A percentile compares a stretch with the other conserved stretches of the same genome.
Evolutionary conservation across 371 early-diverging fungal species (phyloP).

Genomic region (Nematocida major): DNA sequence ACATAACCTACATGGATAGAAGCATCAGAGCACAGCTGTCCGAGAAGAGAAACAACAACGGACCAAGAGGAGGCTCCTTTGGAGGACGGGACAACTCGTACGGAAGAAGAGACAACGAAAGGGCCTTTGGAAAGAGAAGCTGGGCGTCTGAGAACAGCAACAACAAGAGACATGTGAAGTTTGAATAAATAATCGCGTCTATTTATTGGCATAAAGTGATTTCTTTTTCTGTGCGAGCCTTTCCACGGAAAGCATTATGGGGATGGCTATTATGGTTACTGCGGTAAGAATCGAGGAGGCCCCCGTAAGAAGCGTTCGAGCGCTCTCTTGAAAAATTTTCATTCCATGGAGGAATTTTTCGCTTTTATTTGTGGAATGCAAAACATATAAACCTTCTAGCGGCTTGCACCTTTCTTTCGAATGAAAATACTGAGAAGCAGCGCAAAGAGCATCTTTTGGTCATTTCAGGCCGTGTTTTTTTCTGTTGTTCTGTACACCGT

Average conservation of each 20-base stretch:
- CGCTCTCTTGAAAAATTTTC: conserved; percentile 1
- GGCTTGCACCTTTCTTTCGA: no score
- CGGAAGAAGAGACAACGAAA: conserved; percentile 21
- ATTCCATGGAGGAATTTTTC: no score
- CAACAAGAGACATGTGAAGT: conserved; percentile 51
- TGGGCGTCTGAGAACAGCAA: conserved; percentile 42
- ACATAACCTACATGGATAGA: conserved; percentile 58
- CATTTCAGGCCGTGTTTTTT: no score
- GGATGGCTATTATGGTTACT: conserved; percentile 16
- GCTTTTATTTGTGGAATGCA: no score
- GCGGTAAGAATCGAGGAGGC: conserved; percentile 20
- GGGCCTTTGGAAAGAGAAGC: conserved; percentile 15
- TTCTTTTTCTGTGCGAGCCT: not conserved
- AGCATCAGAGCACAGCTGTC: conserved; percentile 47
- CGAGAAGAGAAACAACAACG: conserved; percentile 7
- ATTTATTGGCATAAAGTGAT: not conserved
- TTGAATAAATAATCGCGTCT: conserved; percentile 35
- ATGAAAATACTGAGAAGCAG: no score
- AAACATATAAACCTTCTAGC: no score
- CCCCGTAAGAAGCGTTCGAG: not conserved
- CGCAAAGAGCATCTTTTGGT: no score
- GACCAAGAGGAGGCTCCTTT: conserved; percentile 17
- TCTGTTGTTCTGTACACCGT: no score
- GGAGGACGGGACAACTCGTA: conserved; percentile 3
- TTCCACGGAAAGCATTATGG: conserved; percentile 34